A percentile compares a stretch with the other conserved stretches of the same genome.
Evolutionary conservation across 2,329 filamentous ascomycete species (phyloP).

Genomic region (Phoma sp.): DNA sequence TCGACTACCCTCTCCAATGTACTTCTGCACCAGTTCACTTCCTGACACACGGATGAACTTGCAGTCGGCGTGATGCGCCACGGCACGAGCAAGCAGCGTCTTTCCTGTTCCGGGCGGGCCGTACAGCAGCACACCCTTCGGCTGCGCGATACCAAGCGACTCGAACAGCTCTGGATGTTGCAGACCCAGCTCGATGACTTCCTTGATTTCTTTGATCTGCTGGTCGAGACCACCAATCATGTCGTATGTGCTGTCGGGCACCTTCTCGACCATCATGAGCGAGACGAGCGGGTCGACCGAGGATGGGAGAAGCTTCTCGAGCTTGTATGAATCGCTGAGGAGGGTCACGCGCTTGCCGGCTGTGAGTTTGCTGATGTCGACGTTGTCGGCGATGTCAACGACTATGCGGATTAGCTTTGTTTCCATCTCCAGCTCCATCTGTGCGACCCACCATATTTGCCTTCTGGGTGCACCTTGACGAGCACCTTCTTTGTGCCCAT

Average conservation of each 20-base stretch:
- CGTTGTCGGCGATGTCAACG: conserved; percentile 91
- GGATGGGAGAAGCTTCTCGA: conserved; percentile 97
- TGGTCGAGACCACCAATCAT: conserved; percentile 99
- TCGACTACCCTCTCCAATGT: conserved; percentile 95
- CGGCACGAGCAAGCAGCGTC: conserved; percentile 90
- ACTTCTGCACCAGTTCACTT: conserved; percentile 97
- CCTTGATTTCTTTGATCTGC: conserved; percentile 99
- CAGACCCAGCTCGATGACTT: conserved; percentile 97
- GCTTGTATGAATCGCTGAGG: conserved; percentile 96
- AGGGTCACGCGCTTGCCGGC: conserved; percentile 97
- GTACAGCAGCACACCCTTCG: conserved; percentile 95
- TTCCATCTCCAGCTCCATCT: neutral
- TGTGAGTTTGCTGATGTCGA: conserved; percentile 94
- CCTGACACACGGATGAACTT: conserved; percentile 98
- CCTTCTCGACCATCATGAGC: conserved; percentile 99
- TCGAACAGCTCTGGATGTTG: conserved; percentile 99
- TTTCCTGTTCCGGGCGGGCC: conserved; percentile 97
- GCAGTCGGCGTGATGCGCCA: conserved; percentile 98
- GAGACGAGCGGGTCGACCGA: conserved; percentile 98
- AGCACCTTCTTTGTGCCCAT: conserved; percentile 99
- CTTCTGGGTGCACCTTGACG: conserved; percentile 98
- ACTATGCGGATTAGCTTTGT: conserved; percentile 60
- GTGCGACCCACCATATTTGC: conserved; percentile 86
- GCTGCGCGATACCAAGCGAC: conserved; percentile 97
- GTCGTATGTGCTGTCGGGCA: conserved; percentile 99